These are phyloP conservation scores for Rhizophagus sp. DNA, from an alignment of 192 early-diverging fungal species.

Conservation along the genomic window DNA sequence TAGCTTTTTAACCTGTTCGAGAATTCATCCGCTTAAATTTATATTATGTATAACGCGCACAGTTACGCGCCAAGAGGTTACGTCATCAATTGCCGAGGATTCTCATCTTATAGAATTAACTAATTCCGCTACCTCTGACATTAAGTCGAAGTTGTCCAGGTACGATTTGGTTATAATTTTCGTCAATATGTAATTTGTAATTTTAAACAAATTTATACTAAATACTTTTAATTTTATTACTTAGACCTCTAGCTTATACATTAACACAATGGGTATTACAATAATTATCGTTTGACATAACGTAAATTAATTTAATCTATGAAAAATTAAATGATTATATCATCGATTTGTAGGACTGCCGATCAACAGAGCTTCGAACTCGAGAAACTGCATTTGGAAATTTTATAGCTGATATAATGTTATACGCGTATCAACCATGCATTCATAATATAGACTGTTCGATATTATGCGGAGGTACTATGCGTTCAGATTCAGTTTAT, in stretches of 20 bases:
- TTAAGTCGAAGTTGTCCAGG: conserved; percentile 52
- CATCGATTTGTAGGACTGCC: conserved; percentile 45
- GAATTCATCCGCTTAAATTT: neutral
- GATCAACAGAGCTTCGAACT: conserved; percentile 55
- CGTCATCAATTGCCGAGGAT: conserved; percentile 41
- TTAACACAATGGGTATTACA: conserved; percentile 33
- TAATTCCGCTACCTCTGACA: conserved; percentile 44
- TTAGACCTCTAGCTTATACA: conserved; percentile 53
- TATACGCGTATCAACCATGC: conserved; percentile 46
- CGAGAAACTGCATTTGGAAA: conserved; percentile 66
- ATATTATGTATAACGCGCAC: neutral
- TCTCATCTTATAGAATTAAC: conserved; percentile 46
- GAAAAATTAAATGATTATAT: neutral
- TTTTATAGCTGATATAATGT: conserved; percentile 64
- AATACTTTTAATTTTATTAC: neutral
- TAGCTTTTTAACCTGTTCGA: neutral
- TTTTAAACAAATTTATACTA: neutral
- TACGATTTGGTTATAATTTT: neutral
- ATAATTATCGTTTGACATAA: neutral
- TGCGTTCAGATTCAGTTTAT: conserved; percentile 59
- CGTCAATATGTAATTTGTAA: neutral
- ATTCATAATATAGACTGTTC: conserved; percentile 42
- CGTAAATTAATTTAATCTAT: neutral
- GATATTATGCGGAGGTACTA: conserved; percentile 60
- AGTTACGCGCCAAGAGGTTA: conserved; percentile 51